A percentile compares a stretch with the other conserved stretches of the same genome.
Conservation (phyloP, 345 rosid genomes). For the Bruguiera sexangula region DNA sequence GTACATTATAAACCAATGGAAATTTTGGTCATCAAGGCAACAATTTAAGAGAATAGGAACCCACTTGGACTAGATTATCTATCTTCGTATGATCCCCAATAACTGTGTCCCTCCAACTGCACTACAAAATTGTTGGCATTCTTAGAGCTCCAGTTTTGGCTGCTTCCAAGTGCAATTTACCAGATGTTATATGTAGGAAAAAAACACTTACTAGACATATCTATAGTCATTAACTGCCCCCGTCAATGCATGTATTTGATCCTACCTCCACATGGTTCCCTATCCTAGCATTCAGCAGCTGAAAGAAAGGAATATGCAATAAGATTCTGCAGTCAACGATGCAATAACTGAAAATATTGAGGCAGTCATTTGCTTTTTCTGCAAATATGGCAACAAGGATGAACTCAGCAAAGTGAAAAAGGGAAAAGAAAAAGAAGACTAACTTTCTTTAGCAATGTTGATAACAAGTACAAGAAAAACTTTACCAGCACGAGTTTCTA, state of each 20-base stretch:
- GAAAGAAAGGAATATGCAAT: constrained; percentile 1
- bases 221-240: constrained; percentile 59
- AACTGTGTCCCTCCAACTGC: too few species aligned
- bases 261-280: constrained; percentile 80
- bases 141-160: constrained; percentile 7
- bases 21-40: too few species aligned
- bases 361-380: neutral
- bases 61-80: too few species aligned
- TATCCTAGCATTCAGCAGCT: constrained; percentile 61
- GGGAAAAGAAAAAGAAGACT: neutral
- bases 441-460: neutral
- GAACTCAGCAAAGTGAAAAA: neutral
- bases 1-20: too few species aligned
- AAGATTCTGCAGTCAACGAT: too few species aligned
- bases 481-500: neutral
- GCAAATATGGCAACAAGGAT: neutral
- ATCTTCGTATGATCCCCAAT: too few species aligned
- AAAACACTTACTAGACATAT: neutral
- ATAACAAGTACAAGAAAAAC: too few species aligned
- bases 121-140: constrained; percentile 11
- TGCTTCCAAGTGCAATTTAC: constrained; percentile 4
- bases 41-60: too few species aligned
- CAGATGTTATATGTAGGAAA: neutral
- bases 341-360: neutral
- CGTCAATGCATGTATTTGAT: constrained; percentile 79